A percentile compares a stretch with the other conserved stretches of the same genome.
These are phyloP conservation scores for Sonneratia caseolaris DNA, from an alignment of 345 rosid genomes.

Conservation along the genomic window DNA sequence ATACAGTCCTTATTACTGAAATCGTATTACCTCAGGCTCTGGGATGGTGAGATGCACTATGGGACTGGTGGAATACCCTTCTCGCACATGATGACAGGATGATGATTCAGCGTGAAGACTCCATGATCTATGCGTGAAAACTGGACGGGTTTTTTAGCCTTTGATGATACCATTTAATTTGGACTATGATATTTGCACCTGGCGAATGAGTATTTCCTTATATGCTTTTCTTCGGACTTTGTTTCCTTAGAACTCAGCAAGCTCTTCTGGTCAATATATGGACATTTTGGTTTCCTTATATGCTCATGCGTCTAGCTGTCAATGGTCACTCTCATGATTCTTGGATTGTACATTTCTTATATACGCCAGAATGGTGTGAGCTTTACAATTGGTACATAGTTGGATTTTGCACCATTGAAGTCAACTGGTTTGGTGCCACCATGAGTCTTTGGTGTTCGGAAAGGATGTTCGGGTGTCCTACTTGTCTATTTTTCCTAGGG, in stretches of 20 bases:
- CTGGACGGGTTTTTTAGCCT: neutral
- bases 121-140: neutral
- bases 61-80: neutral
- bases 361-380: no score
- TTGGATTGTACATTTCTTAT: no score
- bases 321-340: no score
- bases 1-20: constrained; percentile 53
- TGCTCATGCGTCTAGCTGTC: no score
- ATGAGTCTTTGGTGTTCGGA: no score
- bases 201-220: neutral
- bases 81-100: neutral
- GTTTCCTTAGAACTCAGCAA: neutral
- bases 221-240: neutral
- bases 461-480: no score
- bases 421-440: no score
- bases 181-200: neutral
- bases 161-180: neutral
- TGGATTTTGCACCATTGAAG: no score
- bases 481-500: no score
- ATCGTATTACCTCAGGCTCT: constrained; percentile 1
- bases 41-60: neutral
- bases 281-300: neutral
- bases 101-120: constrained; percentile 1
- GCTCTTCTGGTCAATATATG: neutral
- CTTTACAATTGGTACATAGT: no score